Conservation (phyloP, 768 basidiomycete genomes). For the Podaxis sp. region DNA sequence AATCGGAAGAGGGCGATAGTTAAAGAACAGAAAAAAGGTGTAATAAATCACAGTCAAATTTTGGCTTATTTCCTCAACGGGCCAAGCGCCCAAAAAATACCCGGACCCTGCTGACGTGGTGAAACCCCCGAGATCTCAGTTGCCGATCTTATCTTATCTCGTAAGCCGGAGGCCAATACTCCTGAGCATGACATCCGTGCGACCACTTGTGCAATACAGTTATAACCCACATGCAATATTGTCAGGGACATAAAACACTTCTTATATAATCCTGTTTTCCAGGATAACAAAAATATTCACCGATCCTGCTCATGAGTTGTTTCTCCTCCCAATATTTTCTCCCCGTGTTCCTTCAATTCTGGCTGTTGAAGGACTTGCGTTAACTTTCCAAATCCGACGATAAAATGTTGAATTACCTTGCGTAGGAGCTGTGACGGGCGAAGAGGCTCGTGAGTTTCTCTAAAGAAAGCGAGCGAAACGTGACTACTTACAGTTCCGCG, state of each 20-base stretch:
- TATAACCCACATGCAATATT: not conserved
- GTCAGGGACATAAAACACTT: not conserved
- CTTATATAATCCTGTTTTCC: not conserved
- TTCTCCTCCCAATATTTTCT: constrained; percentile 51
- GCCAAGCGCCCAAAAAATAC: not conserved
- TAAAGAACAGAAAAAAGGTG: not conserved
- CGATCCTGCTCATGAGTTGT: constrained; percentile 32
- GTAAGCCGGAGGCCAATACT: not conserved
- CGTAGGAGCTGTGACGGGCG: constrained; percentile 28
- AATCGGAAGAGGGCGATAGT: not conserved
- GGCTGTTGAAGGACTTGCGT: constrained; percentile 21
- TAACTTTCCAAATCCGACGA: not conserved
- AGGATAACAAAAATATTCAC: too few relatives aligned
- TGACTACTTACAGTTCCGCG: constrained; percentile 38
- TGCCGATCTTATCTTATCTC: constrained; percentile 23
- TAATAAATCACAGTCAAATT: not conserved
- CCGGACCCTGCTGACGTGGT: constrained; percentile 5
- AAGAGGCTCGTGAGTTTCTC: not conserved
- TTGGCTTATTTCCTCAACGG: constrained; percentile 8
- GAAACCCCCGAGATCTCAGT: not conserved
- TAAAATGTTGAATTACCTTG: constrained; percentile 22
- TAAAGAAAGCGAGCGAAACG: not conserved
- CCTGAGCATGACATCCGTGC: too few relatives aligned
- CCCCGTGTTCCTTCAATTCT: constrained; percentile 50
- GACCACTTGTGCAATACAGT: not conserved